A percentile compares a stretch with the other conserved stretches of the same genome.
These are phyloP conservation scores for Ogataea pilisensis DNA, from an alignment of 805 yeast genomes.

Conservation along the genomic window DNA sequence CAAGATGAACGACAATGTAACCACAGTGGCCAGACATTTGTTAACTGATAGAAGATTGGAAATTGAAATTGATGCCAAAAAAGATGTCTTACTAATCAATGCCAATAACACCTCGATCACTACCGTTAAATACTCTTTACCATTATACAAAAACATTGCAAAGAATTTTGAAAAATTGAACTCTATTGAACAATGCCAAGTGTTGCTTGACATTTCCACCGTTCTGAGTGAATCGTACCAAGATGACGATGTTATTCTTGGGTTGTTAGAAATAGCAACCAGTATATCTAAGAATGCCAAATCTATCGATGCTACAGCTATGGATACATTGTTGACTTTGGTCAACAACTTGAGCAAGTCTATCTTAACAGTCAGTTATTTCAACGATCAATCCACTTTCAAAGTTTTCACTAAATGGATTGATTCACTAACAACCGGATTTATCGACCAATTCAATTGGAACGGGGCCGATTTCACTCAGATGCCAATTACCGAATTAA, in stretches of 20 bases:
- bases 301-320: conserved; percentile 30
- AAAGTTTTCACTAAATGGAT: conserved; percentile 12
- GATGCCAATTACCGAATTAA: conserved; percentile 35
- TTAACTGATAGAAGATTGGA: conserved; percentile 39
- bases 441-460: conserved; percentile 36
- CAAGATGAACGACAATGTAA: conserved; percentile 31
- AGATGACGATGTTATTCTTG: conserved; percentile 27
- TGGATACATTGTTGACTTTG: conserved; percentile 34
- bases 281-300: conserved; percentile 23
- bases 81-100: conserved; percentile 37
- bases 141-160: conserved; percentile 24
- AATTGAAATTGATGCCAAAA: conserved; percentile 14
- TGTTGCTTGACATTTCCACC: conserved; percentile 38
- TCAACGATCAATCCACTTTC: conserved; percentile 13
- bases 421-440: conserved; percentile 12
- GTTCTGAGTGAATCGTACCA: conserved; percentile 33
- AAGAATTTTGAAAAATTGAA: conserved; percentile 21
- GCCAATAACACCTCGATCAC: conserved; percentile 44
- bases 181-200: conserved; percentile 32
- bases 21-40: conserved; percentile 35
- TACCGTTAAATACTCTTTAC: conserved; percentile 42
- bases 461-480: conserved; percentile 24
- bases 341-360: conserved; percentile 31
- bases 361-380: conserved; percentile 18
- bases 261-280: conserved; percentile 32